phyloP scores from a whole-genome alignment of 2,329 filamentous ascomycete genomes.

The Aspergillus neotritici region DNA sequence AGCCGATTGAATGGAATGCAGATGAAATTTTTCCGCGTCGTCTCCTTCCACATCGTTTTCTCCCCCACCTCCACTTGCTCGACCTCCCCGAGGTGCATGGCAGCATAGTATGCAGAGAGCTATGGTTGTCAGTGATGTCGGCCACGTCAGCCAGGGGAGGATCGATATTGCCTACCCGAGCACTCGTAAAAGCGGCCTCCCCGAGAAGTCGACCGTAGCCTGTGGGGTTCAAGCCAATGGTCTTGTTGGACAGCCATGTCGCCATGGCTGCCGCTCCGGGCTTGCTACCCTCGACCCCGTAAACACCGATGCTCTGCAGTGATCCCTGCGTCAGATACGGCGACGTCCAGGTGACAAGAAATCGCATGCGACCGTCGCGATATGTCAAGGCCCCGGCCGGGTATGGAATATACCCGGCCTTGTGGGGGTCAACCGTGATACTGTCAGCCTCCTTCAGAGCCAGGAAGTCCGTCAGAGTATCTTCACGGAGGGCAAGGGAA shows the following conservation, averaged over 20 bases:
- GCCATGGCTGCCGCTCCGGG: slow-evolving; percentile 45
- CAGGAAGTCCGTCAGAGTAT: slow-evolving; percentile 34
- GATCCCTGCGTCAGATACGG: slow-evolving; percentile 40
- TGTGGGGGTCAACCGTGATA: slow-evolving; percentile 47
- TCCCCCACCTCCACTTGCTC: too few species aligned
- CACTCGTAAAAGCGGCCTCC: slow-evolving; percentile 43
- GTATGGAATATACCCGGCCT: slow-evolving; percentile 45
- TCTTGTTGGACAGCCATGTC: slow-evolving; percentile 42
- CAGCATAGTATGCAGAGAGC: background rate
- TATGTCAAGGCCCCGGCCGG: slow-evolving; percentile 44
- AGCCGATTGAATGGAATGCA: slow-evolving; percentile 9
- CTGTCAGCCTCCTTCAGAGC: slow-evolving; percentile 40
- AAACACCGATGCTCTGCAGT: slow-evolving; percentile 38
- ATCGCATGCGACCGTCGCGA: slow-evolving; percentile 41
- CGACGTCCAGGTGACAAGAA: slow-evolving; percentile 42
- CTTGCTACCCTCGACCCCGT: slow-evolving; percentile 46
- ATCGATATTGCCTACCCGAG: slow-evolving; percentile 25
- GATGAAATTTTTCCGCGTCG: slow-evolving; percentile 6
- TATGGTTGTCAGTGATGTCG: background rate
- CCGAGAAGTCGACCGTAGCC: slow-evolving; percentile 42
- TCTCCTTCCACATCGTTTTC: too few species aligned
- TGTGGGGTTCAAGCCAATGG: slow-evolving; percentile 37
- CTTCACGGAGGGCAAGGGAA: slow-evolving; percentile 11
- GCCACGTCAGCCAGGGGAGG: background rate
- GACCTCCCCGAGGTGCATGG: background rate